Evolutionary conservation across 2,329 filamentous ascomycete genomes (phyloP).

Genomic region (Zelopaecilomyces penicillatus): DNA sequence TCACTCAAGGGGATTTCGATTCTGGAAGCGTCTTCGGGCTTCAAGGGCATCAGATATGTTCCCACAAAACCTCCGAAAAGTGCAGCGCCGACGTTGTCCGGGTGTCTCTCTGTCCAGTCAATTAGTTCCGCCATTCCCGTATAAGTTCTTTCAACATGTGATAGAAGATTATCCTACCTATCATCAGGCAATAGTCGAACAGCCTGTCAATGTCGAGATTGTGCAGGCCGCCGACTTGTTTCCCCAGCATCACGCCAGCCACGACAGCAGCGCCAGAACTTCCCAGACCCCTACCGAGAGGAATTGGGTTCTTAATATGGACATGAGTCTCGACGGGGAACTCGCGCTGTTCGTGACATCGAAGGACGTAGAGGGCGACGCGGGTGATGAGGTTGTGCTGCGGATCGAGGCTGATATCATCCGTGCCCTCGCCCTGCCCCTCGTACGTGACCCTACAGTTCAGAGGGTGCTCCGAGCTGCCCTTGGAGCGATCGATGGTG

Average conservation of each 20-base stretch:
- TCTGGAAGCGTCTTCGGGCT: slow-evolving; percentile 78
- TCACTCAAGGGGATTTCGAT: slow-evolving; percentile 92
- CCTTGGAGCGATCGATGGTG: slow-evolving; percentile 56
- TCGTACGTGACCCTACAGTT: slow-evolving; percentile 92
- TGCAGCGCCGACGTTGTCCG: slow-evolving; percentile 90
- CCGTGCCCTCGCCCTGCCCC: slow-evolving; percentile 62
- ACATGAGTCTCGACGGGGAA: slow-evolving; percentile 85
- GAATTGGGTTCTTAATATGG: slow-evolving; percentile 93
- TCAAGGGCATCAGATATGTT: slow-evolving; percentile 88
- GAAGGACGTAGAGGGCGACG: slow-evolving; percentile 86
- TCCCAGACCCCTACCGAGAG: slow-evolving; percentile 84
- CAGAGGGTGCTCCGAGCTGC: slow-evolving; percentile 50
- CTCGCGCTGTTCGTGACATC: slow-evolving; percentile 77
- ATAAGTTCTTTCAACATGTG: neutral
- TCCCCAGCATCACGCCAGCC: slow-evolving; percentile 86
- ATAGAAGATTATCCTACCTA: slow-evolving; percentile 45
- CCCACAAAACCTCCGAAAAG: slow-evolving; percentile 95
- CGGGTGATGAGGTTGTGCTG: slow-evolving; percentile 88
- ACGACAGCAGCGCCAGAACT: slow-evolving; percentile 94
- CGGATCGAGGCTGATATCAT: slow-evolving; percentile 73
- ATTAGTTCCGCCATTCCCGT: slow-evolving; percentile 8
- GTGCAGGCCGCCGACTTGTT: slow-evolving; percentile 73
- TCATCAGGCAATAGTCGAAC: slow-evolving; percentile 96
- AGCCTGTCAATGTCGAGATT: slow-evolving; percentile 69
- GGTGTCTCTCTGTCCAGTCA: slow-evolving; percentile 59